A percentile compares a stretch with the other conserved stretches of the same genome.
These are phyloP conservation scores for Kazachstania bromeliacearum DNA, from an alignment of 805 yeast species.

Conservation along the genomic window DNA sequence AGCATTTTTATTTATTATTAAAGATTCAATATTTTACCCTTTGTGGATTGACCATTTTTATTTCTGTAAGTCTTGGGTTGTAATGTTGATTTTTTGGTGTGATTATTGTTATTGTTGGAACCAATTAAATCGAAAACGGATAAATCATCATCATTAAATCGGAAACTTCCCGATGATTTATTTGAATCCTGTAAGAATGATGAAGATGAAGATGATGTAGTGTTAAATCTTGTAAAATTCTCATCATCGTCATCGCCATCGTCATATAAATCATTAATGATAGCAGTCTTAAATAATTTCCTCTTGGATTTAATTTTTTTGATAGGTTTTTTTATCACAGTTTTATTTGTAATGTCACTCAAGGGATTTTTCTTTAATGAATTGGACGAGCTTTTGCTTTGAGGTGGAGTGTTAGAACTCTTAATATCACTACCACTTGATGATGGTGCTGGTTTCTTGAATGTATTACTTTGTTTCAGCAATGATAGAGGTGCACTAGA, in stretches of 20 bases:
- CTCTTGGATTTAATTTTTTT: slow-evolving; percentile 8
- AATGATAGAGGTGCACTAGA: too few species aligned
- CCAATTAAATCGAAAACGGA: slow-evolving; percentile 36
- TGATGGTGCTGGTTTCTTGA: too few species aligned
- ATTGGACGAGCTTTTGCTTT: neutral
- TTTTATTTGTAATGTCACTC: slow-evolving; percentile 8
- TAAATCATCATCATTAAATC: slow-evolving; percentile 27
- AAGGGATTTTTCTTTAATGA: neutral
- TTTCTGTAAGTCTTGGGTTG: neutral
- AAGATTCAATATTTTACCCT: neutral
- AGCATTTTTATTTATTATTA: neutral
- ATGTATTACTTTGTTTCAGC: too few species aligned
- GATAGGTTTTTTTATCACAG: neutral
- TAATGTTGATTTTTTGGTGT: slow-evolving; percentile 4
- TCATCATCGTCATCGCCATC: slow-evolving; percentile 6
- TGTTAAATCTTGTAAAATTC: neutral
- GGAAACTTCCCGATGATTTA: slow-evolving; percentile 10
- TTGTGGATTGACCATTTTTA: neutral
- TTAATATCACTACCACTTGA: too few species aligned
- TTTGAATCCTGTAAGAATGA: neutral
- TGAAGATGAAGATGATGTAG: slow-evolving; percentile 1
- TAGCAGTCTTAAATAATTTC: slow-evolving; percentile 24
- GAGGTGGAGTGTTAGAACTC: slow-evolving; percentile 2
- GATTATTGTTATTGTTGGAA: slow-evolving; percentile 7
- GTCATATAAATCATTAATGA: slow-evolving; percentile 23